Percentiles rank a stretch among this genome's conserved stretches.
Evolutionary conservation across 306 rosid genomes (phyloP).

Genomic region (Sicyos edulis): DNA sequence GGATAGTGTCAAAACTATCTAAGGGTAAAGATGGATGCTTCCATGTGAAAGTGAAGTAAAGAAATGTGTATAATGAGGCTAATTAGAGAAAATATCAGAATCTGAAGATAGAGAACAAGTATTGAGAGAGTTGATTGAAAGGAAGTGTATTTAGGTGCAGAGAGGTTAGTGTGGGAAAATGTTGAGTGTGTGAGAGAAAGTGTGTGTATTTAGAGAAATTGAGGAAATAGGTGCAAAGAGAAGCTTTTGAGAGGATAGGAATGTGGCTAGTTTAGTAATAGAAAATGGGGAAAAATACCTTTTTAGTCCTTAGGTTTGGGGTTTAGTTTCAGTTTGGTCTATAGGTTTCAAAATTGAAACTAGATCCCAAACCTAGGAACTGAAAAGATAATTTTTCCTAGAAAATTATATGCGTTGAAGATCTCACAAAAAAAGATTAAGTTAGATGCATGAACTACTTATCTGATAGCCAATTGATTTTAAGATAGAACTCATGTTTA

Average conservation of each 20-base stretch:
- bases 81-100: background rate
- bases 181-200: background rate
- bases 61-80: background rate
- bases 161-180: background rate
- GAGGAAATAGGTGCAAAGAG: background rate
- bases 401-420: too few species aligned
- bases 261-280: background rate
- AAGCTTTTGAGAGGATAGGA: background rate
- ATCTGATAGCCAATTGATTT: too few species aligned
- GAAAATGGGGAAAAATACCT: too few species aligned
- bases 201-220: background rate
- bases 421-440: too few species aligned
- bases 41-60: too few species aligned
- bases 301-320: too few species aligned
- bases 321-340: too few species aligned
- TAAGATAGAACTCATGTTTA: too few species aligned
- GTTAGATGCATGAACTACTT: too few species aligned
- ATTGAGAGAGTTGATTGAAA: background rate
- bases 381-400: too few species aligned
- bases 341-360: too few species aligned
- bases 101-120: background rate
- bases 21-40: background rate
- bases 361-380: too few species aligned
- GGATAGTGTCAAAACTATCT: background rate
- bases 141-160: background rate